Percentiles rank a stretch among this genome's conserved stretches.
These are phyloP conservation scores for Xerophyta viscosa DNA, from an alignment of 106 monocot genomes.

Conservation along the genomic window DNA sequence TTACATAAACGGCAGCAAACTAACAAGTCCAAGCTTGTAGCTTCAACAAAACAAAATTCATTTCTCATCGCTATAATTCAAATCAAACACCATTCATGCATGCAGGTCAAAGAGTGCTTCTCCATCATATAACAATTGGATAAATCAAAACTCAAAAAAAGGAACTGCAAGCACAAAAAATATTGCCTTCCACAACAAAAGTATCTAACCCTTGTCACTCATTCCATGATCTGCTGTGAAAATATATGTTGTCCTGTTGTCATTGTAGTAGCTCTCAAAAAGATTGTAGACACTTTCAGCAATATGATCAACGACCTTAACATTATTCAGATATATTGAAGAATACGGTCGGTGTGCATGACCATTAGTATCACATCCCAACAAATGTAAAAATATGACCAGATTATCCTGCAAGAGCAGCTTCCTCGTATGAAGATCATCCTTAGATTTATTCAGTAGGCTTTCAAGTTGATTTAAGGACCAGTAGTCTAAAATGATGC, in stretches of 20 bases:
- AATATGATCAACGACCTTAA: constrained; percentile 85
- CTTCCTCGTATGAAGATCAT: constrained; percentile 46
- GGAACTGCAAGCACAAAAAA: not conserved
- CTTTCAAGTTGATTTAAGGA: constrained; percentile 79
- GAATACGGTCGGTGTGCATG: constrained; percentile 92
- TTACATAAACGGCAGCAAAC: no score
- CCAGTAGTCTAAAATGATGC: constrained; percentile 95
- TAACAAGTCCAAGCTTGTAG: no score
- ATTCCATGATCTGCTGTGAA: constrained; percentile 99
- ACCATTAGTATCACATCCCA: constrained; percentile 97
- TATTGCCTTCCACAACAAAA: no score
- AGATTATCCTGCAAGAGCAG: constrained; percentile 63
- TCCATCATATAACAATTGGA: no score
- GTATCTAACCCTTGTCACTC: constrained; percentile 87
- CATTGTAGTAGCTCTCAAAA: constrained; percentile 77
- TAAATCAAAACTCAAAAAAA: constrained; percentile 1
- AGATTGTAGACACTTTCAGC: constrained; percentile 71
- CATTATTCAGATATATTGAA: constrained; percentile 78
- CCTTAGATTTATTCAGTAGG: constrained; percentile 65
- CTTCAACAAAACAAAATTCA: no score
- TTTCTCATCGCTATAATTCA: no score
- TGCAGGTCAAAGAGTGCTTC: no score
- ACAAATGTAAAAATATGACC: constrained; percentile 86
- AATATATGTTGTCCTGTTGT: constrained; percentile 73
- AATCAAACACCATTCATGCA: no score